Evolutionary conservation across 345 rosid species (phyloP).

Genomic region (Eucalyptus decipiens): DNA sequence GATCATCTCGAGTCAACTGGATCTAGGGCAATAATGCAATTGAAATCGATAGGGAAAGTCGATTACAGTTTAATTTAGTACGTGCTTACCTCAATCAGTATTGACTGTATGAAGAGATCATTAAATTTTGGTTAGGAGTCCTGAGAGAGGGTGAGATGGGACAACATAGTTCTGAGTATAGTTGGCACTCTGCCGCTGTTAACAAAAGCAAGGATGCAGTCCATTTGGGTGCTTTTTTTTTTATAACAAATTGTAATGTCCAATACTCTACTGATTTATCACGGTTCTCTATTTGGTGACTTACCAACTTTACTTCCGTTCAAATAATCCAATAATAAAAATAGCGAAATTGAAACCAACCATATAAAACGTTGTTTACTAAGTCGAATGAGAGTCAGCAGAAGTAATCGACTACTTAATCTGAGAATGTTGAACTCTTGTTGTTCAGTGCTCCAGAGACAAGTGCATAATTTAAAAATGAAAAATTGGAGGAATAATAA

Average conservation of each 20-base stretch:
- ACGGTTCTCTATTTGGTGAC: not conserved
- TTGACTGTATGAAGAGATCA: not conserved
- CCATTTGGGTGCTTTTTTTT: not conserved
- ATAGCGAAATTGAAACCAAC: not conserved
- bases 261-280: not conserved
- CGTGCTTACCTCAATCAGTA: not conserved
- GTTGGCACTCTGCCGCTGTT: not conserved
- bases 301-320: not conserved
- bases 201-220: not conserved
- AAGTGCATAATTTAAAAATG: not conserved
- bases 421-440: constrained; percentile 12
- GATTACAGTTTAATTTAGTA: not conserved
- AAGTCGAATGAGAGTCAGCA: not conserved
- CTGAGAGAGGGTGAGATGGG: not conserved
- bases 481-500: not conserved
- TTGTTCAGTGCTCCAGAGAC: constrained; percentile 63
- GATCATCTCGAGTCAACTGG: not conserved
- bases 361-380: not conserved
- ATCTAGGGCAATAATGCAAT: not conserved
- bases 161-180: not conserved
- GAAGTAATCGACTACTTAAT: not conserved
- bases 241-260: not conserved
- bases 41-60: not conserved
- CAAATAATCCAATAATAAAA: not conserved
- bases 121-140: not conserved